phyloP scores from a whole-genome alignment of 371 early-diverging fungal genomes.

The Chytridium lagenaria region DNA sequence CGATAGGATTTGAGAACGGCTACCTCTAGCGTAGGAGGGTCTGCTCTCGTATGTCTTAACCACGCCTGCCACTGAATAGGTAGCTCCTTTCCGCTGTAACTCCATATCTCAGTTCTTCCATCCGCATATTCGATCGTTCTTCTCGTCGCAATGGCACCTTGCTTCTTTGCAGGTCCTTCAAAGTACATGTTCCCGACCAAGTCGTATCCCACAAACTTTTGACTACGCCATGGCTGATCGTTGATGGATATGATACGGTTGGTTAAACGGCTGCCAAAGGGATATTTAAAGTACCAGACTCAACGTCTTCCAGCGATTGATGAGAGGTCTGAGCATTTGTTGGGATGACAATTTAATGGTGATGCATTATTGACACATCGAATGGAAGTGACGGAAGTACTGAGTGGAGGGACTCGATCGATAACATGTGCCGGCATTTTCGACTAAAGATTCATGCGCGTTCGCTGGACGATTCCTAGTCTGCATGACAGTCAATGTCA shows the following conservation, averaged over 20 bases:
- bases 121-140: slow-evolving; percentile 60
- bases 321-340: slow-evolving; percentile 13
- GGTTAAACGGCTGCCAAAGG: not conserved
- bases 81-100: slow-evolving; percentile 32
- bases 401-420: no score
- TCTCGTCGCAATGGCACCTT: slow-evolving; percentile 36
- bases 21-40: slow-evolving; percentile 63
- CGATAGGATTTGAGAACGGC: not conserved
- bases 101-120: slow-evolving; percentile 20
- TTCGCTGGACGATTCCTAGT: no score
- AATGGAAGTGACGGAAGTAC: not conserved
- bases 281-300: slow-evolving; percentile 8
- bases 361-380: not conserved
- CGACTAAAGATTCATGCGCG: no score
- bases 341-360: not conserved
- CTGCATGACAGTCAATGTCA: not conserved
- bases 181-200: slow-evolving; percentile 73
- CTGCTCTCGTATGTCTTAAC: slow-evolving; percentile 70
- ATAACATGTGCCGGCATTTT: no score
- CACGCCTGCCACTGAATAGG: slow-evolving; percentile 77
- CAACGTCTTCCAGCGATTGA: slow-evolving; percentile 27
- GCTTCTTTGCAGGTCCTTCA: slow-evolving; percentile 60
- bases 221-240: slow-evolving; percentile 59
- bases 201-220: slow-evolving; percentile 67
- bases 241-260: not conserved